Evolutionary conservation across 1,139 yeast species (phyloP).

Genomic region (Torulaspora pretoriensis): DNA sequence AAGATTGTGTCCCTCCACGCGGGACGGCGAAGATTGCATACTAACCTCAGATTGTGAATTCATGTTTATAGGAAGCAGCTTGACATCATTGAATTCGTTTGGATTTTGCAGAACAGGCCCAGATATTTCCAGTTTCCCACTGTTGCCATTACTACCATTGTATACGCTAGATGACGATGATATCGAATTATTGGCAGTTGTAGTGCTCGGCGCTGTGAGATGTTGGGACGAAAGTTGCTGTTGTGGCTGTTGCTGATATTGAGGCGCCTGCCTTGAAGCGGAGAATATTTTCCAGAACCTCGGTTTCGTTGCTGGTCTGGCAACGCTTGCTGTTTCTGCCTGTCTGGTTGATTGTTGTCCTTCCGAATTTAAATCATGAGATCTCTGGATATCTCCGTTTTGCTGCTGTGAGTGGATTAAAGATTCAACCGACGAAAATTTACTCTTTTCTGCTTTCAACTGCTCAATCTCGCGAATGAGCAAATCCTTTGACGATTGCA

Average conservation of each 20-base stretch:
- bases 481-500: conserved; percentile 32
- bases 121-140: conserved; percentile 31
- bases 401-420: conserved; percentile 13
- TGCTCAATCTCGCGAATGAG: conserved; percentile 36
- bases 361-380: conserved; percentile 12
- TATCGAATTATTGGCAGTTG: conserved; percentile 19
- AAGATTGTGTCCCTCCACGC: conserved; percentile 18
- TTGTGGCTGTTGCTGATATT: conserved; percentile 13
- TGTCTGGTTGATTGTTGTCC: conserved; percentile 19
- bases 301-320: conserved; percentile 32
- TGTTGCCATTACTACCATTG: conserved; percentile 13
- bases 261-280: conserved; percentile 21
- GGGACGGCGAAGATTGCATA: conserved; percentile 15
- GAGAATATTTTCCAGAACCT: conserved; percentile 36
- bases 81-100: conserved; percentile 36
- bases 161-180: conserved; percentile 17
- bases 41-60: conserved; percentile 14
- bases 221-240: conserved; percentile 12
- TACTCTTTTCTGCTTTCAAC: conserved; percentile 24
- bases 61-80: conserved; percentile 26
- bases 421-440: conserved; percentile 14
- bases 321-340: conserved; percentile 27
- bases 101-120: conserved; percentile 37
- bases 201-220: conserved; percentile 16
- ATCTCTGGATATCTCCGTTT: conserved; percentile 8